Evolutionary conservation across 768 basidiomycete species (phyloP), one percentile per base, ranked within the genome.

Genomic region (Amanita molliuscula): DNA sequence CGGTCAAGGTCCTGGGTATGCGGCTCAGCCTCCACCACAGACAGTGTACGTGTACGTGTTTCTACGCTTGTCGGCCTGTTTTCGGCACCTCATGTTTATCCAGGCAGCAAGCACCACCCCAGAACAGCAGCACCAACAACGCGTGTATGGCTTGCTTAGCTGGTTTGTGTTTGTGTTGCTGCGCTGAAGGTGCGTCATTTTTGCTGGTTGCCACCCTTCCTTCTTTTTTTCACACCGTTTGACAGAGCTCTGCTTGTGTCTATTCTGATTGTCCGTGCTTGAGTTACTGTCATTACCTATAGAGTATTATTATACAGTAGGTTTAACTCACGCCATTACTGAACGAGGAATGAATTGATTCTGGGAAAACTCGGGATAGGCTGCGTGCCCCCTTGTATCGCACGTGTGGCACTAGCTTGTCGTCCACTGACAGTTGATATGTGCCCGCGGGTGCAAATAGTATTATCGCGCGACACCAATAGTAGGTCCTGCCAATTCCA

Each of bases 1-100:
- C 45, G 69, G 73, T 31, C 47, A 36, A 9, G 69, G 69, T 53
- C 72, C 83, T 55, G 82, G 80, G 15, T 81, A 79, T 55, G 72
- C 69, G 40, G 65, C 70, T 8, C 69, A 75, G 47, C 71, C 69
- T 11, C 61, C 54, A n/a, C 88, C 88, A 15, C 87, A 90, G 62
- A 81, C 83, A 0, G 81, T 90, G 47, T 85, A 87, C 60, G 84
- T 88, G 87, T 88, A 60, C 56, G 85, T 44, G 46, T 33, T 36
- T 37, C 18, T 44, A 15, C 2, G 11, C 8, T 25, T 10, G 25
- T 37, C 18, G n/a, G n/a, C n/a, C 43, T 37, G 36, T 21, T 37
- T 26, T 18, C 37, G 43, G 23, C 53, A 31, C 25, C 31, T 45
- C 35, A 37, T 36, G 47, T 3, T 15, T 16, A 49, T 28, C 41